These are phyloP conservation scores for Aspergillus flavus DNA, from an alignment of 2,329 filamentous ascomycete genomes.

Conservation along the genomic window DNA sequence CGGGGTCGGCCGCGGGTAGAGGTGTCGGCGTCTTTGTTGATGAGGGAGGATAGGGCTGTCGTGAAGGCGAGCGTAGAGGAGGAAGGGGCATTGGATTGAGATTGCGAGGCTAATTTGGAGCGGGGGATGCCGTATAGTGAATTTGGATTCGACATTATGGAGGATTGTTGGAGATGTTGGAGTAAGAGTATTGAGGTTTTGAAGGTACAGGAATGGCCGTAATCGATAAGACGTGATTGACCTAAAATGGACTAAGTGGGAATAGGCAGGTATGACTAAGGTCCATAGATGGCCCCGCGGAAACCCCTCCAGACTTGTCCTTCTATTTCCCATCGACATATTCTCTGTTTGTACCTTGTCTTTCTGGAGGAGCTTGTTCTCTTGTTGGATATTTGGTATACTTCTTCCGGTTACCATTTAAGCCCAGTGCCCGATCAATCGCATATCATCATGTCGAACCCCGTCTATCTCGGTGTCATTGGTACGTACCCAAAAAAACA, in stretches of 20 bases:
- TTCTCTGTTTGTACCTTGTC: background rate
- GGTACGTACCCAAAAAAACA: conserved; percentile 28
- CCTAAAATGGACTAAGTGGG: background rate
- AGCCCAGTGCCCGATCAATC: background rate
- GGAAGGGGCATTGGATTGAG: conserved; percentile 56
- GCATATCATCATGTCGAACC: conserved; percentile 33
- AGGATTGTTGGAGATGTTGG: background rate
- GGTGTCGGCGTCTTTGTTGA: conserved; percentile 57
- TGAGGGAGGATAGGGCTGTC: conserved; percentile 82
- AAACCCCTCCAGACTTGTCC: background rate
- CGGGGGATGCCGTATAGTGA: conserved; percentile 75
- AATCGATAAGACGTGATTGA: background rate
- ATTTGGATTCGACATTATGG: conserved; percentile 15
- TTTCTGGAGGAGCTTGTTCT: background rate
- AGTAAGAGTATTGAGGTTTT: background rate
- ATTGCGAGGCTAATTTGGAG: conserved; percentile 58
- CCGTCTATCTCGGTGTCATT: conserved; percentile 47
- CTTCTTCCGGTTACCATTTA: conserved; percentile 2
- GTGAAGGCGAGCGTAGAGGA: conserved; percentile 81
- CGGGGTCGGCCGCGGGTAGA: conserved; percentile 45
- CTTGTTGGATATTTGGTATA: background rate
- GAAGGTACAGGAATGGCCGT: background rate
- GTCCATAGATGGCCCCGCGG: conserved; percentile 1
- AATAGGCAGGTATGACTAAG: conserved; percentile 1
- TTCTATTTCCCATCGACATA: background rate